phyloP scores from a whole-genome alignment of 1,284 basidiomycete genomes.

The Naganishia sp. region DNA sequence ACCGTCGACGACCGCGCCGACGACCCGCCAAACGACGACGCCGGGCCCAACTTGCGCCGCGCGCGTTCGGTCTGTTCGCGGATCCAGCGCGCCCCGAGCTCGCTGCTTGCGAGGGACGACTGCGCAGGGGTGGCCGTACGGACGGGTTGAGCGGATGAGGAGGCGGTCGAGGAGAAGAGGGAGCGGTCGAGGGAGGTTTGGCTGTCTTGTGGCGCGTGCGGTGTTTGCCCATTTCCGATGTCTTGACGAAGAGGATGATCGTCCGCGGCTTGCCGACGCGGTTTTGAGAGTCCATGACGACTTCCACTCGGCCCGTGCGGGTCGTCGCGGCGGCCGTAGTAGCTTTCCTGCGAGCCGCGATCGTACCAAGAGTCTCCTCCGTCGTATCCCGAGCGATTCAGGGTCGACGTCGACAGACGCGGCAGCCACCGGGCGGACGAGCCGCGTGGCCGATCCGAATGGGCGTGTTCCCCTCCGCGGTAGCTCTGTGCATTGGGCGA shows the following conservation, averaged over 20 bases:
- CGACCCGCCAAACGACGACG: conserved; percentile 20
- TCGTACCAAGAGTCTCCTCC: no score
- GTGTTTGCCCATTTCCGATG: not conserved
- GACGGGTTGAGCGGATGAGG: not conserved
- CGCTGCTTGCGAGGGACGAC: conserved; percentile 47
- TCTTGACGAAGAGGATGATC: no score
- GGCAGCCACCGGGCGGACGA: no score
- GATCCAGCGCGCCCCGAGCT: conserved; percentile 76
- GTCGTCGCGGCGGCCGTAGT: no score
- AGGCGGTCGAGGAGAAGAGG: not conserved
- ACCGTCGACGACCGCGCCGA: conserved; percentile 29
- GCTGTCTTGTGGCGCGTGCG: not conserved
- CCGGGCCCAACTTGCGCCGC: conserved; percentile 38
- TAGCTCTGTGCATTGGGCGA: not conserved
- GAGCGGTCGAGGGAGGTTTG: conserved; percentile 5
- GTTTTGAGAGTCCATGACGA: no score
- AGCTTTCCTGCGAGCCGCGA: no score
- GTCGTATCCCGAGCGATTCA: not conserved
- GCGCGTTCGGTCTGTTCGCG: conserved; percentile 69
- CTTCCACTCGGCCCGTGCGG: no score
- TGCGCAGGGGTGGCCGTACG: conserved; percentile 12
- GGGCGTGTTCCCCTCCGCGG: no score
- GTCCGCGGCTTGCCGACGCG: no score
- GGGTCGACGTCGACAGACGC: not conserved
- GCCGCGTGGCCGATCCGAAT: no score